Evolutionary conservation across 176 grass and related monocot genomes (phyloP).

Genomic region (Neostapfia colusana): DNA sequence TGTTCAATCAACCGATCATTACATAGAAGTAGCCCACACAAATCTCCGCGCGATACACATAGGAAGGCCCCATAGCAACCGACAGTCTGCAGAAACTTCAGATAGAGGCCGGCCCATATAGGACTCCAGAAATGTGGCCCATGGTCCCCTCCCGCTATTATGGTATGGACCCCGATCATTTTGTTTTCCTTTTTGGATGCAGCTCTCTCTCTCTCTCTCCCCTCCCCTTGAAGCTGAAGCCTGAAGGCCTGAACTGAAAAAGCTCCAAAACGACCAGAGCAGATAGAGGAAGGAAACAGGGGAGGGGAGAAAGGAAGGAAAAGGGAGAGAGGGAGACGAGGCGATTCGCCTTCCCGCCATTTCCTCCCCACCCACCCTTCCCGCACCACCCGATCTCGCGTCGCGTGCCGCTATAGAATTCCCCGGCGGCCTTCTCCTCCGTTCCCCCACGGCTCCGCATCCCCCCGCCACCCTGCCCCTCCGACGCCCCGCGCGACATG

Average conservation of each 20-base stretch:
- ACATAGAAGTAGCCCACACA: no score
- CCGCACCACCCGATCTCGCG: conserved; percentile 23
- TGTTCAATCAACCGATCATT: no score
- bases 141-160: no score
- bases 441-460: conserved; percentile 45
- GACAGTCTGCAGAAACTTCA: neutral
- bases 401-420: conserved; percentile 37
- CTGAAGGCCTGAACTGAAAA: neutral
- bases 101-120: neutral
- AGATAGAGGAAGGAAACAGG: no score
- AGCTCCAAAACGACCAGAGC: conserved; percentile 12
- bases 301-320: no score
- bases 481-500: conserved; percentile 50
- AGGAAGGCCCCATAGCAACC: no score
- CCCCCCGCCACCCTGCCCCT: conserved; percentile 19
- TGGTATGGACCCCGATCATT: no score
- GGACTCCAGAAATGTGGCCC: no score
- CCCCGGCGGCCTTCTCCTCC: neutral
- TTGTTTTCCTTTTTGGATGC: no score
- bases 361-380: conserved; percentile 61
- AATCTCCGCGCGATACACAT: no score
- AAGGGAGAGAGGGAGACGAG: neutral
- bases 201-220: neutral
- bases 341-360: conserved; percentile 57
- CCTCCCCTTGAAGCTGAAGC: no score